Percentiles rank a stretch among this genome's conserved stretches.
Evolutionary conservation across 169 alveolate genomes (phyloP).

Genomic region (Cryptosporidium viatorum): DNA sequence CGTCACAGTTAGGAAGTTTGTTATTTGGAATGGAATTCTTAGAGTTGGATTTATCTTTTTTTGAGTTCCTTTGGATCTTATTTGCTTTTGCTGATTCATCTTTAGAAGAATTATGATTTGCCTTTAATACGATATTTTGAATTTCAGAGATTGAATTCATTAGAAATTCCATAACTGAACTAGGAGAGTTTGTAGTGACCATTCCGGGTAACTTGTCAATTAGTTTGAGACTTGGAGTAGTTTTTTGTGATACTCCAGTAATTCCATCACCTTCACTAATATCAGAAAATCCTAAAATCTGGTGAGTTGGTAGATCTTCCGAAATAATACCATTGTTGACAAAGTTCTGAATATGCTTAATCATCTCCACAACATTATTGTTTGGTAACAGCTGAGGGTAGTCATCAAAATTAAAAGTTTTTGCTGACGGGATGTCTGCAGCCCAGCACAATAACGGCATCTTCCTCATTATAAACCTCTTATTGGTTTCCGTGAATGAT

Average conservation of each 20-base stretch:
- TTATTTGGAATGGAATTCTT: neutral
- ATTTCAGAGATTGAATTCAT: slow-evolving; percentile 36
- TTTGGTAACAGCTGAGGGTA: slow-evolving; percentile 48
- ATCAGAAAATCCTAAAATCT: neutral
- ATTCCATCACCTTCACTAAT: neutral
- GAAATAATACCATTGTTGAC: slow-evolving; percentile 50
- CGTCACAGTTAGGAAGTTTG: neutral
- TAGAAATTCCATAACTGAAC: slow-evolving; percentile 57
- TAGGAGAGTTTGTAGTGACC: slow-evolving; percentile 5
- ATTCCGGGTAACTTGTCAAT: slow-evolving; percentile 8
- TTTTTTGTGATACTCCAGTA: slow-evolving; percentile 33
- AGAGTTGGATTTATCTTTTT: slow-evolving; percentile 14
- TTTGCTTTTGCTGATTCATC: slow-evolving; percentile 10
- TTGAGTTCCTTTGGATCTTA: slow-evolving; percentile 27
- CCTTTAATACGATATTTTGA: slow-evolving; percentile 49
- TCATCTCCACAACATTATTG: slow-evolving; percentile 4
- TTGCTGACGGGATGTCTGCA: slow-evolving; percentile 26
- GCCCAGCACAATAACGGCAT: slow-evolving; percentile 72
- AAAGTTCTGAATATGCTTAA: slow-evolving; percentile 30
- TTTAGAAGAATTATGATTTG: slow-evolving; percentile 29
- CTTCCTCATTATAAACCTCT: slow-evolving; percentile 63
- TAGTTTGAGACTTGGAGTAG: slow-evolving; percentile 1
- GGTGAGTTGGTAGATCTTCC: slow-evolving; percentile 32
- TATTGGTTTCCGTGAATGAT: slow-evolving; percentile 66
- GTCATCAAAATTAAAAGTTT: slow-evolving; percentile 58